Percentiles rank a stretch among this genome's conserved stretches.
These are phyloP conservation scores for Exophiala sp. DNA, from an alignment of 2,329 filamentous ascomycete genomes.

Conservation along the genomic window DNA sequence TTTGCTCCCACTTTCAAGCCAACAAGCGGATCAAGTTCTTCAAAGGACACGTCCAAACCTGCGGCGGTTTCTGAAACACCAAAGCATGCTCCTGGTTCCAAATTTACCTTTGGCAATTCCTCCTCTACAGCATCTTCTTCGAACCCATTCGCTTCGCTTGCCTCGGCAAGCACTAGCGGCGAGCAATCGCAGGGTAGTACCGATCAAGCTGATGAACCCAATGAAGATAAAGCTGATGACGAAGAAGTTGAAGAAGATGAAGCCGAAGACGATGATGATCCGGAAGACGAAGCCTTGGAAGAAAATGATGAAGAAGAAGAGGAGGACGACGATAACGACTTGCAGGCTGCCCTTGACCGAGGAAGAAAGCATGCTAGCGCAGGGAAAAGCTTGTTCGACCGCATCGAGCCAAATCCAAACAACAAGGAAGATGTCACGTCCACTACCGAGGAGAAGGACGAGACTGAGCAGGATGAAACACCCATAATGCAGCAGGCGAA, in stretches of 20 bases:
- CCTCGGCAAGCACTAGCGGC: background rate
- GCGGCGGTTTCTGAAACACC: conserved; percentile 28
- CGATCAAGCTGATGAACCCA: conserved; percentile 19
- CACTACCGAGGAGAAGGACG: conserved; percentile 10
- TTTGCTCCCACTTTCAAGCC: conserved; percentile 25
- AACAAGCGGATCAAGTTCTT: conserved; percentile 1
- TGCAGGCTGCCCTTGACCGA: conserved; percentile 17
- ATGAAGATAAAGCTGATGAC: conserved; percentile 13
- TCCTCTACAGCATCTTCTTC: conserved; percentile 12
- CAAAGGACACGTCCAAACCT: conserved; percentile 30
- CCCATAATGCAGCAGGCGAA: conserved; percentile 33
- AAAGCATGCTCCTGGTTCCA: conserved; percentile 16
- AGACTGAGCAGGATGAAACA: conserved; percentile 8
- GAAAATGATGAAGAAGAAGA: conserved; percentile 9
- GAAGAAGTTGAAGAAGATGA: conserved; percentile 19
- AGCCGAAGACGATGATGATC: conserved; percentile 13
- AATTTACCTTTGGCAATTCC: conserved; percentile 2
- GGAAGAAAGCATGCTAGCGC: conserved; percentile 10
- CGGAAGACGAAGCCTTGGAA: conserved; percentile 13
- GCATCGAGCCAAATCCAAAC: conserved; percentile 23
- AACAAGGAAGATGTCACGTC: conserved; percentile 11
- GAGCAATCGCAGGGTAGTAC: conserved; percentile 11
- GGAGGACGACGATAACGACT: conserved; percentile 23
- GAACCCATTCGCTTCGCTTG: conserved; percentile 15
- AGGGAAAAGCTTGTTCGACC: conserved; percentile 27